These are phyloP conservation scores for Albatrellus sp. DNA, from an alignment of 1,284 basidiomycete genomes.

Conservation along the genomic window DNA sequence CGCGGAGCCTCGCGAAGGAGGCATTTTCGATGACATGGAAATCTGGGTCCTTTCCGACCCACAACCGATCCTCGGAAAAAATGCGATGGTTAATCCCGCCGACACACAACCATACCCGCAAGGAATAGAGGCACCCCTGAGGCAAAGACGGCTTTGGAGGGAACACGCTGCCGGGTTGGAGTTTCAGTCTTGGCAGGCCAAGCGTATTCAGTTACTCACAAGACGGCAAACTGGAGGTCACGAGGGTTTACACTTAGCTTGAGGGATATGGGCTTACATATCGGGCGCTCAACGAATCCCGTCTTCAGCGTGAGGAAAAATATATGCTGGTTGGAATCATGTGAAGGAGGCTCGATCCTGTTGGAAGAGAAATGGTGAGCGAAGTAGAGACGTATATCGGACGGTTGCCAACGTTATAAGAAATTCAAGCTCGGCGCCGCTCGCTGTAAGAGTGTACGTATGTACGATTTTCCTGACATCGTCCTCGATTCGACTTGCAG, in stretches of 20 bases:
- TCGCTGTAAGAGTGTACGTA: slow-evolving; percentile 15
- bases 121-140: slow-evolving; percentile 31
- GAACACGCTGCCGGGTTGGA: slow-evolving; percentile 29
- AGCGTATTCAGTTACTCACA: slow-evolving; percentile 24
- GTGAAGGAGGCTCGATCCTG: slow-evolving; percentile 39
- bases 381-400: neutral
- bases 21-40: slow-evolving; percentile 41
- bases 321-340: slow-evolving; percentile 28
- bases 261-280: slow-evolving; percentile 32
- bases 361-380: neutral
- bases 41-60: slow-evolving; percentile 48
- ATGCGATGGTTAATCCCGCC: slow-evolving; percentile 41
- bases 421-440: slow-evolving; percentile 14
- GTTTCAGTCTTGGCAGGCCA: neutral
- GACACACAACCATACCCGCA: slow-evolving; percentile 46
- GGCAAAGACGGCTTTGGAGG: slow-evolving; percentile 42
- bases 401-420: slow-evolving; percentile 16
- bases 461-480: slow-evolving; percentile 13
- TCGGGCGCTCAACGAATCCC: slow-evolving; percentile 36
- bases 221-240: slow-evolving; percentile 39
- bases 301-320: slow-evolving; percentile 40
- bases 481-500: neutral
- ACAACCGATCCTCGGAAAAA: slow-evolving; percentile 45
- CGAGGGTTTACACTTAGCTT: slow-evolving; percentile 37
- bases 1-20: slow-evolving; percentile 33